A percentile compares a stretch with the other conserved stretches of the same genome.
These are phyloP conservation scores for Talaromyces sp. DNA, from an alignment of 2,329 filamentous ascomycete genomes.

Conservation along the genomic window DNA sequence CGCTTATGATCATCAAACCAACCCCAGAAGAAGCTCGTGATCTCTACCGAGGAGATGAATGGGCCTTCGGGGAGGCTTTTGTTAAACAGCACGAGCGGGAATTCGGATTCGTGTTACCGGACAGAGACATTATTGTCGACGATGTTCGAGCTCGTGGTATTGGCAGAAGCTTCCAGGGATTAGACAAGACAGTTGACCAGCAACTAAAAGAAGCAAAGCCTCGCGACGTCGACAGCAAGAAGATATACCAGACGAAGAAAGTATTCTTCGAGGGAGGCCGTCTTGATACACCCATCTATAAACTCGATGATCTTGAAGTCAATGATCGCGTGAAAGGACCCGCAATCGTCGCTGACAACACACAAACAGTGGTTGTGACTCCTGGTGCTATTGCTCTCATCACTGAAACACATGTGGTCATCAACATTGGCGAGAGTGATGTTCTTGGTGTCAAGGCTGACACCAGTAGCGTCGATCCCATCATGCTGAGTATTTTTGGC, in stretches of 20 bases:
- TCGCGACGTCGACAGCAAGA: conserved; percentile 58
- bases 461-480: conserved; percentile 65
- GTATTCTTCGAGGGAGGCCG: conserved; percentile 86
- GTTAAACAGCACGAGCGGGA: conserved; percentile 85
- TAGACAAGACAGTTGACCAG: conserved; percentile 79
- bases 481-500: conserved; percentile 74
- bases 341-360: conserved; percentile 73
- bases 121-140: conserved; percentile 85
- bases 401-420: conserved; percentile 79
- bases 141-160: conserved; percentile 87
- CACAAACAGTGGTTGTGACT: conserved; percentile 78
- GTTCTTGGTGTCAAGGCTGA: conserved; percentile 49
- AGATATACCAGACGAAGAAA: conserved; percentile 63
- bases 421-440: conserved; percentile 65
- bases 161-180: conserved; percentile 78
- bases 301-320: conserved; percentile 69
- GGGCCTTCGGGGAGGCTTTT: conserved; percentile 83
- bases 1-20: conserved; percentile 83
- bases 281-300: conserved; percentile 76
- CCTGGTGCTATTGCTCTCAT: conserved; percentile 70
- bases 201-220: conserved; percentile 71
- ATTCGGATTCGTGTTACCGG: conserved; percentile 84
- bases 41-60: conserved; percentile 64
- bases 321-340: conserved; percentile 75
- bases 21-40: conserved; percentile 59